These are phyloP conservation scores for Cephaloascus albidus DNA, from an alignment of 805 yeast genomes.

Conservation along the genomic window DNA sequence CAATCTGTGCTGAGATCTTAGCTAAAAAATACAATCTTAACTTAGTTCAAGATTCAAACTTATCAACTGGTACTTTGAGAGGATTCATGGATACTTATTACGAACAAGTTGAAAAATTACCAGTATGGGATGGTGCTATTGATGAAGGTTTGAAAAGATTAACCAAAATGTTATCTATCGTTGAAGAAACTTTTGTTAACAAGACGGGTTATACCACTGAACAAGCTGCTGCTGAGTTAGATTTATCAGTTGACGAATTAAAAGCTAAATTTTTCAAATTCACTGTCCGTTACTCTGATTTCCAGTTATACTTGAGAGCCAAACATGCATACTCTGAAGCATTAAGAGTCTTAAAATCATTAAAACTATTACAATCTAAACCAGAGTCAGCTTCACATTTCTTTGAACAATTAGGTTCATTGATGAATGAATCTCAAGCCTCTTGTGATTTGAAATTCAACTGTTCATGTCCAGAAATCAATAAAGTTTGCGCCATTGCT, in stretches of 20 bases:
- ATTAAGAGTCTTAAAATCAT: constrained; percentile 43
- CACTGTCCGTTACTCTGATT: constrained; percentile 47
- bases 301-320: constrained; percentile 49
- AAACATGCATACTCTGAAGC: constrained; percentile 59
- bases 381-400: constrained; percentile 20
- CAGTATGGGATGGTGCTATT: constrained; percentile 35
- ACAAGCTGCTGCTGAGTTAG: constrained; percentile 35
- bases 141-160: constrained; percentile 31
- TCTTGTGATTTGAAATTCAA: constrained; percentile 40
- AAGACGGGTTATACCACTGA: constrained; percentile 41
- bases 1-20: constrained; percentile 53
- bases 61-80: constrained; percentile 49
- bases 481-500: constrained; percentile 45
- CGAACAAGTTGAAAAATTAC: constrained; percentile 15
- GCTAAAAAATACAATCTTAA: constrained; percentile 37
- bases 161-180: constrained; percentile 26
- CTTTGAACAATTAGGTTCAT: constrained; percentile 34
- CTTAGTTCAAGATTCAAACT: constrained; percentile 38
- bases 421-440: constrained; percentile 52
- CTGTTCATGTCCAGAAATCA: constrained; percentile 48
- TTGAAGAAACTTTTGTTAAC: constrained; percentile 29
- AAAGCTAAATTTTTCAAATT: constrained; percentile 36
- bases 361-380: constrained; percentile 24
- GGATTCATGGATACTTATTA: constrained; percentile 52
- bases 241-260: constrained; percentile 31